phyloP scores from a whole-genome alignment of 1,139 yeast species.

The Eremothecium coryli region DNA sequence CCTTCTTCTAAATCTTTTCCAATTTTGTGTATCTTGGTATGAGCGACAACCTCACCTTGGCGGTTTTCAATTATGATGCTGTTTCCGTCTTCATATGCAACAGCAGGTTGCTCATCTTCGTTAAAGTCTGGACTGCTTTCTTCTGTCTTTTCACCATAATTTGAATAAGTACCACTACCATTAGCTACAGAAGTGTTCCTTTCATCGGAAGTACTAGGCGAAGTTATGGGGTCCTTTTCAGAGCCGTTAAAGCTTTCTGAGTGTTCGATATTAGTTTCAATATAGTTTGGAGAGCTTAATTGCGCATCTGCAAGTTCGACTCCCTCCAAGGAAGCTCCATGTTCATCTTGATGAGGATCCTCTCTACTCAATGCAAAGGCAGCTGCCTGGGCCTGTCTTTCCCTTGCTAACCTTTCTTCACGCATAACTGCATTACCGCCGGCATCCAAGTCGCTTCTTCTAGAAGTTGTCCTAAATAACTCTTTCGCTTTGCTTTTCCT shows the following conservation, averaged over 20 bases:
- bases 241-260: background rate
- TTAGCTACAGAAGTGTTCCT: conserved; percentile 11
- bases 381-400: conserved; percentile 35
- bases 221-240: background rate
- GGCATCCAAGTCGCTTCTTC: conserved; percentile 23
- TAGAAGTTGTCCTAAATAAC: conserved; percentile 17
- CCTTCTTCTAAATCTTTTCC: conserved; percentile 23
- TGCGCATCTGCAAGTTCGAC: conserved; percentile 7
- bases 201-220: conserved; percentile 19
- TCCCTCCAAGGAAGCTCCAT: background rate
- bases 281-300: conserved; percentile 1
- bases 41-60: conserved; percentile 66
- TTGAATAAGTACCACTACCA: conserved; percentile 5
- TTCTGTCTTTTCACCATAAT: conserved; percentile 7
- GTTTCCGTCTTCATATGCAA: conserved; percentile 68
- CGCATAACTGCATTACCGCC: conserved; percentile 29
- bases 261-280: background rate
- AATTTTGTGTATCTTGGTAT: conserved; percentile 23
- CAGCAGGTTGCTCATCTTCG: conserved; percentile 13
- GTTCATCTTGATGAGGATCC: conserved; percentile 18
- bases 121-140: conserved; percentile 8
- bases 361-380: conserved; percentile 31
- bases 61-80: conserved; percentile 68
- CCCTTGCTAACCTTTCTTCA: conserved; percentile 30
- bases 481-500: conserved; percentile 29